Percentiles rank a stretch among this genome's conserved stretches.
Conservation (phyloP, 805 yeast genomes). For the Candida andamanensis region DNA sequence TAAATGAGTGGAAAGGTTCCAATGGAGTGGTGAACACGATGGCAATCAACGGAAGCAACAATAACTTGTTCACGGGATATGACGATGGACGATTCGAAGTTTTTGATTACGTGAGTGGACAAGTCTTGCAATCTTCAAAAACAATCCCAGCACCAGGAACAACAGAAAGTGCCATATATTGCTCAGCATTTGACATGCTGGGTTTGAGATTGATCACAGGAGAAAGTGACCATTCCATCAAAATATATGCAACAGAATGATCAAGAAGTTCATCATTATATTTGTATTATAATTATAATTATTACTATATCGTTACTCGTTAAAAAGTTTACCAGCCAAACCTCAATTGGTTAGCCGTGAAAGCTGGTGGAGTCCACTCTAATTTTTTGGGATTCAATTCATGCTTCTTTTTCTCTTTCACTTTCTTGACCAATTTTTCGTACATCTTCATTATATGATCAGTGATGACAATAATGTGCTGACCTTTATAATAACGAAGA, state of each 20-base stretch:
- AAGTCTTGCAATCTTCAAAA: slow-evolving; percentile 47
- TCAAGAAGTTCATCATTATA: too few species aligned
- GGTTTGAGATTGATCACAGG: slow-evolving; percentile 82
- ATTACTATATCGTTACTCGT: too few species aligned
- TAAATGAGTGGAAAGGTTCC: slow-evolving; percentile 49
- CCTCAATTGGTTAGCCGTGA: slow-evolving; percentile 90
- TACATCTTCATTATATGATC: slow-evolving; percentile 76
- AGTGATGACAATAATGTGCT: slow-evolving; percentile 81
- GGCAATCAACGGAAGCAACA: slow-evolving; percentile 54
- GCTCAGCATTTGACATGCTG: slow-evolving; percentile 70
- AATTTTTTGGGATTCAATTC: slow-evolving; percentile 67
- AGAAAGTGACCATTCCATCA: slow-evolving; percentile 84
- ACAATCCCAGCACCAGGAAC: slow-evolving; percentile 70
- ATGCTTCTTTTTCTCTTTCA: slow-evolving; percentile 67
- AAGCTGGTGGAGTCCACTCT: slow-evolving; percentile 92
- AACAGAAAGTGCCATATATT: slow-evolving; percentile 58
- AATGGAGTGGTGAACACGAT: slow-evolving; percentile 63
- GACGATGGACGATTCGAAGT: slow-evolving; percentile 77
- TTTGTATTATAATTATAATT: background rate
- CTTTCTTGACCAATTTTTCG: slow-evolving; percentile 50
- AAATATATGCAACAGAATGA: slow-evolving; percentile 48
- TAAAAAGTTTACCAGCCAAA: slow-evolving; percentile 74
- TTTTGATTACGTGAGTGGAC: slow-evolving; percentile 74
- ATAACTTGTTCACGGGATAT: slow-evolving; percentile 71
- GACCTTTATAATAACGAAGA: slow-evolving; percentile 90